Percentiles rank a stretch among this genome's conserved stretches.
phyloP scores from a whole-genome alignment of 148 eudicot species.

The Gaultheria prostrata region DNA sequence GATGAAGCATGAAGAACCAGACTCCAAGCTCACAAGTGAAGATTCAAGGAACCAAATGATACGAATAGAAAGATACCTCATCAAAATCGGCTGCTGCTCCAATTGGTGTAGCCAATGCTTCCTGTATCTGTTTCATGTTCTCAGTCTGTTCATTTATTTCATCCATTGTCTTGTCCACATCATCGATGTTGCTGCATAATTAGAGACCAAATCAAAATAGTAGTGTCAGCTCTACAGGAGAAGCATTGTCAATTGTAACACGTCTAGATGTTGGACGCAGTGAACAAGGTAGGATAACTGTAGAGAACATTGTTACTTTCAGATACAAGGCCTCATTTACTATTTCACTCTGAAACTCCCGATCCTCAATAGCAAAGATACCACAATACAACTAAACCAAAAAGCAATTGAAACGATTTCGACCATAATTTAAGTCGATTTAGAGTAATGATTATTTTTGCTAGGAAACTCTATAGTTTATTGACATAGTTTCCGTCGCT shows the following conservation, averaged over 20 bases:
- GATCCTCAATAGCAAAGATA: background rate
- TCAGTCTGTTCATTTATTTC: slow-evolving; percentile 61
- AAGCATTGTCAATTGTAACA: background rate
- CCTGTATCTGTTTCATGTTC: slow-evolving; percentile 54
- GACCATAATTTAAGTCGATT: too few species aligned
- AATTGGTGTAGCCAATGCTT: slow-evolving; percentile 47
- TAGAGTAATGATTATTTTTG: too few species aligned
- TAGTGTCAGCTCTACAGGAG: background rate
- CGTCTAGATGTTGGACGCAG: background rate
- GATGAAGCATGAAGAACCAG: background rate
- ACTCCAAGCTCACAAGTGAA: background rate
- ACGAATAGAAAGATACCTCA: slow-evolving; percentile 31
- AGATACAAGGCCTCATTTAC: background rate
- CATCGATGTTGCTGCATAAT: slow-evolving; percentile 44
- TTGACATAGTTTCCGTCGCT: too few species aligned
- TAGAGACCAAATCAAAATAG: background rate
- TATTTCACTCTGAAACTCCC: background rate
- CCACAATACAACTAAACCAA: background rate
- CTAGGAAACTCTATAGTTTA: too few species aligned
- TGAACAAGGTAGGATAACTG: too few species aligned
- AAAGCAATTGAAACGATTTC: background rate
- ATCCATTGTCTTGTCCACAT: slow-evolving; percentile 64
- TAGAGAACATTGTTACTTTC: background rate
- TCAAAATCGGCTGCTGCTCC: slow-evolving; percentile 54
- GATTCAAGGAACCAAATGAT: background rate